Evolutionary conservation across 768 basidiomycete species (phyloP).

Genomic region (Pulveroboletus frians): DNA sequence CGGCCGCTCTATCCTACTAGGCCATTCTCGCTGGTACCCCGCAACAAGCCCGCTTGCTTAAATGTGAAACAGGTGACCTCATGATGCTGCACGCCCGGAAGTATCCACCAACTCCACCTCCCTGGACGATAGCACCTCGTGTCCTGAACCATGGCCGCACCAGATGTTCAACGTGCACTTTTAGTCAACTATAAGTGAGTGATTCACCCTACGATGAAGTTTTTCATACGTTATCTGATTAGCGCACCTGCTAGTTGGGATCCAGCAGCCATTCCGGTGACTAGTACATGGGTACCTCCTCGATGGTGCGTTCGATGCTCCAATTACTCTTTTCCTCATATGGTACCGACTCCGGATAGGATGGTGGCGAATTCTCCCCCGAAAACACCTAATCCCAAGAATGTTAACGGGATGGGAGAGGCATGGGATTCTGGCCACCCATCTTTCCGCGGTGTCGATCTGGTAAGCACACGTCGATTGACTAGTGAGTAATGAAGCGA

Average conservation of each 20-base stretch:
- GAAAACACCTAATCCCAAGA: background rate
- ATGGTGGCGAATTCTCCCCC: conserved; percentile 13
- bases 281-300: conserved; percentile 26
- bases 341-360: conserved; percentile 5
- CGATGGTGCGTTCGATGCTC: conserved; percentile 12
- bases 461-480: conserved; percentile 8
- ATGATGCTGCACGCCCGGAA: too few relatives aligned
- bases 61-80: too few relatives aligned
- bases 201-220: background rate
- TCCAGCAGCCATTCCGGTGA: conserved; percentile 18
- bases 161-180: conserved; percentile 16
- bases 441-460: conserved; percentile 21
- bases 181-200: conserved; percentile 17
- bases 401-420: conserved; percentile 23
- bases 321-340: background rate
- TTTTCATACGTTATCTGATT: background rate
- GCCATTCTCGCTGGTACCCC: too few relatives aligned
- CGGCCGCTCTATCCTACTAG: too few relatives aligned
- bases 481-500: background rate
- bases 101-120: too few relatives aligned
- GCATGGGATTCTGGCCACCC: conserved; percentile 18
- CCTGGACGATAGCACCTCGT: too few relatives aligned
- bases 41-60: too few relatives aligned
- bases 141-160: conserved; percentile 16
- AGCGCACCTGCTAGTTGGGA: conserved; percentile 16